Percentiles rank a stretch among this genome's conserved stretches.
Evolutionary conservation across 495 filamentous ascomycete genomes (phyloP).

Genomic region (Hypomontagnella submonticulosa): DNA sequence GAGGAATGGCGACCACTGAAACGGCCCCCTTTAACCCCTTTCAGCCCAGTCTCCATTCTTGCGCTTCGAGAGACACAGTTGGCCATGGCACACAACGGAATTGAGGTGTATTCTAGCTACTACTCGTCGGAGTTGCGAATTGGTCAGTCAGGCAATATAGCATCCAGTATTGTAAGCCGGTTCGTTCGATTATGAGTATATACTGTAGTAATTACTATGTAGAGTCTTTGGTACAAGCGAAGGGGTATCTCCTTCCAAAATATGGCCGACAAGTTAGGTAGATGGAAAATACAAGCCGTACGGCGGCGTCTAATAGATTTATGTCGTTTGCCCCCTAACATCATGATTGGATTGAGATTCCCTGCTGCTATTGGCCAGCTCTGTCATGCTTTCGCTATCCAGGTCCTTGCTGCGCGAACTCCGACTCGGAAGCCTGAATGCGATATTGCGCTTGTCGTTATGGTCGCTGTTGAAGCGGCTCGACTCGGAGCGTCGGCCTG

Average conservation of each 20-base stretch:
- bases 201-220: slow-evolving; percentile 1
- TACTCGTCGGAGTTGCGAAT: no score
- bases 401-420: slow-evolving; percentile 30
- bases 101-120: not conserved
- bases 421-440: slow-evolving; percentile 36
- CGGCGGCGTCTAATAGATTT: not conserved
- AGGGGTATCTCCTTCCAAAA: slow-evolving; percentile 13
- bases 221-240: slow-evolving; percentile 7
- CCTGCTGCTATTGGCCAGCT: slow-evolving; percentile 49
- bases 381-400: slow-evolving; percentile 57
- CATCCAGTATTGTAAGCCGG: slow-evolving; percentile 10
- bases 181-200: slow-evolving; percentile 19
- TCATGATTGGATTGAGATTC: slow-evolving; percentile 32
- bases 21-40: not conserved
- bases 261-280: slow-evolving; percentile 11
- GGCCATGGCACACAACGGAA: not conserved
- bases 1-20: not conserved
- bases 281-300: slow-evolving; percentile 4
- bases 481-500: slow-evolving; percentile 29
- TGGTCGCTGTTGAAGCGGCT: slow-evolving; percentile 33
- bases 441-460: slow-evolving; percentile 31
- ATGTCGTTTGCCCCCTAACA: slow-evolving; percentile 6
- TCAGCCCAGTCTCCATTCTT: not conserved
- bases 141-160: slow-evolving; percentile 2
- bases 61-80: not conserved